Conservation (phyloP, 2,329 filamentous ascomycete species). For the Exserohilum turcica region DNA sequence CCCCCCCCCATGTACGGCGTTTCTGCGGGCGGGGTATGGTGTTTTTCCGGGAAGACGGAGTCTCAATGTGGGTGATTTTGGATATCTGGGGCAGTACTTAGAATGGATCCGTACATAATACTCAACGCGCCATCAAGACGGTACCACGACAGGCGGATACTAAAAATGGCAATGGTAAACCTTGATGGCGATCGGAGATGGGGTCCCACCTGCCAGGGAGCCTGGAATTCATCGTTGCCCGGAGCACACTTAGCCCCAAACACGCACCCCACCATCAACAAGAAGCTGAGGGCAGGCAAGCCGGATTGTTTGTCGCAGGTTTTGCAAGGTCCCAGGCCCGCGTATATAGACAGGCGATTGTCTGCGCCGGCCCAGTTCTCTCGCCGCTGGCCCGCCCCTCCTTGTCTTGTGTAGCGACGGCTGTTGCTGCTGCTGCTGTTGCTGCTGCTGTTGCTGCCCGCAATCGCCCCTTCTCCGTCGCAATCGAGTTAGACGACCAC, state of each 20-base stretch:
- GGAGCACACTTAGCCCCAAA: constrained; percentile 32
- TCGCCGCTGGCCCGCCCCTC: constrained; percentile 7
- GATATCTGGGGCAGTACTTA: background rate
- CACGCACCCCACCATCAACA: constrained; percentile 34
- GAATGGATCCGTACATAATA: constrained; percentile 10
- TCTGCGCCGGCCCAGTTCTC: background rate
- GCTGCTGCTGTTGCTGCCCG: constrained; percentile 20
- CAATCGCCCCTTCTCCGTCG: constrained; percentile 25
- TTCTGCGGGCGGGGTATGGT: constrained; percentile 10
- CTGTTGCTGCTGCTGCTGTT: too few relatives aligned
- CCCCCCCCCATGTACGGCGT: constrained; percentile 12
- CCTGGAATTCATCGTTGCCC: constrained; percentile 37
- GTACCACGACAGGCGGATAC: background rate
- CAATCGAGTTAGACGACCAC: constrained; percentile 7
- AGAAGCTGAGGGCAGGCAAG: constrained; percentile 15
- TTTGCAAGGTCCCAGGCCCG: background rate
- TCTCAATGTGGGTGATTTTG: constrained; percentile 1
- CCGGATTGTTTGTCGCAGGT: constrained; percentile 2
- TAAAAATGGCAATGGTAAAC: constrained; percentile 5
- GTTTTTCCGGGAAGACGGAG: background rate
- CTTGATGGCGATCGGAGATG: constrained; percentile 12
- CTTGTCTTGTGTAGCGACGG: constrained; percentile 2
- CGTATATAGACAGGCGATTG: background rate
- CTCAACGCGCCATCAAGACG: background rate
- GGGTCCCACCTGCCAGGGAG: constrained; percentile 16